Evolutionary conservation across 2,329 filamentous ascomycete genomes (phyloP).

Genomic region (Curvularia verruculosa): DNA sequence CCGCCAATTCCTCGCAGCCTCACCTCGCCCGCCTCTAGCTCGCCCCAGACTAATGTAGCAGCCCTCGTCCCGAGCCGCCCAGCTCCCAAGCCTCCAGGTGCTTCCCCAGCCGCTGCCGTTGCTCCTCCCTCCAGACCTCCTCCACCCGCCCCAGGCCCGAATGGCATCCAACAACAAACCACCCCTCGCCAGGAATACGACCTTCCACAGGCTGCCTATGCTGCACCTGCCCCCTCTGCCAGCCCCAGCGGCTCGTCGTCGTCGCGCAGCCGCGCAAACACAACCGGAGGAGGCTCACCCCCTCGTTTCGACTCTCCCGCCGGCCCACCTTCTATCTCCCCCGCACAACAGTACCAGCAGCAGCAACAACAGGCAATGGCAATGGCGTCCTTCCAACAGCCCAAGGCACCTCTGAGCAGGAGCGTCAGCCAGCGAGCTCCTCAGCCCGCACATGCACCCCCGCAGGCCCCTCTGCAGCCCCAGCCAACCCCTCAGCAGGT

Average conservation of each 20-base stretch:
- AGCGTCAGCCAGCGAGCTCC: constrained; percentile 71
- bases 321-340: constrained; percentile 44
- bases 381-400: constrained; percentile 70
- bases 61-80: constrained; percentile 77
- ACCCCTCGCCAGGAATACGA: constrained; percentile 47
- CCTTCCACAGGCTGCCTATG: constrained; percentile 52
- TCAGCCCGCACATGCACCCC: constrained; percentile 38
- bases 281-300: constrained; percentile 47
- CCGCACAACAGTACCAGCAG: constrained; percentile 67
- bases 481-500: constrained; percentile 59
- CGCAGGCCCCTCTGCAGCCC: constrained; percentile 52
- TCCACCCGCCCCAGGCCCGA: constrained; percentile 61
- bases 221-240: constrained; percentile 50
- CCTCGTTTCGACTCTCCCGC: constrained; percentile 55
- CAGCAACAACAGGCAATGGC: constrained; percentile 79
- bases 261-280: constrained; percentile 53
- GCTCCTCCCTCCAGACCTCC: constrained; percentile 63
- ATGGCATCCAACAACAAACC: constrained; percentile 39
- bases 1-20: constrained; percentile 75
- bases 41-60: constrained; percentile 46
- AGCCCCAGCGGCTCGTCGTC: constrained; percentile 45
- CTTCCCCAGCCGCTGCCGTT: constrained; percentile 52
- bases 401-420: constrained; percentile 75
- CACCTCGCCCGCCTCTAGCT: constrained; percentile 50
- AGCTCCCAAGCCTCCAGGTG: constrained; percentile 81